Percentiles rank a stretch among this genome's conserved stretches.
These are phyloP conservation scores for Daldinia sp. DNA, from an alignment of 2,329 filamentous ascomycete genomes.

Conservation along the genomic window DNA sequence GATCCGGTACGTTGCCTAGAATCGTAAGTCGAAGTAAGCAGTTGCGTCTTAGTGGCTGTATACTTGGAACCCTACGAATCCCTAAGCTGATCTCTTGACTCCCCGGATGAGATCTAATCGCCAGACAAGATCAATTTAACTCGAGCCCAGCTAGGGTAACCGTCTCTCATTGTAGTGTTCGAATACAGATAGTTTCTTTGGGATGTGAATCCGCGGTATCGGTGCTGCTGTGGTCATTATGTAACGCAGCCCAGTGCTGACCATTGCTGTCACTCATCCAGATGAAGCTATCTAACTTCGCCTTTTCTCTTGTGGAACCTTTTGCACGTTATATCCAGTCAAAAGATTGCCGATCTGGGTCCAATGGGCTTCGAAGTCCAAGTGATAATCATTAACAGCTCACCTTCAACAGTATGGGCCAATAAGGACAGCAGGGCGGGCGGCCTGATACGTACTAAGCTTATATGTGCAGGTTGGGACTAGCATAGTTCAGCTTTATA, in stretches of 20 bases:
- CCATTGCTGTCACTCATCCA: constrained; percentile 10
- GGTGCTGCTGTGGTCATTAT: neutral
- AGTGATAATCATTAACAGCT: constrained; percentile 7
- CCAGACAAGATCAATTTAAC: constrained; percentile 15
- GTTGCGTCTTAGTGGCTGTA: constrained; percentile 5
- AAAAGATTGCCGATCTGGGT: constrained; percentile 18
- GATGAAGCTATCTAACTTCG: neutral
- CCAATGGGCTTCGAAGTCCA: constrained; percentile 10
- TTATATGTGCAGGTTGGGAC: neutral
- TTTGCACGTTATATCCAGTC: constrained; percentile 22
- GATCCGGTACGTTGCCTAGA: neutral
- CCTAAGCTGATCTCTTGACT: constrained; percentile 12
- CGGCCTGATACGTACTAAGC: neutral
- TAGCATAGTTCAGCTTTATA: neutral
- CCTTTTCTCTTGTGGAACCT: constrained; percentile 21
- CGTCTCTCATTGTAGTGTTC: neutral
- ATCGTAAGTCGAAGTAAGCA: neutral
- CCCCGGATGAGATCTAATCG: constrained; percentile 24
- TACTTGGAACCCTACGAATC: neutral
- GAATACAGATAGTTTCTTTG: constrained; percentile 2
- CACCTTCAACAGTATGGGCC: neutral
- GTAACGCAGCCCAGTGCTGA: constrained; percentile 15
- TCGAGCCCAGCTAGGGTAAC: neutral
- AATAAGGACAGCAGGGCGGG: neutral
- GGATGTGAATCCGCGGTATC: constrained; percentile 18